Percentiles rank a stretch among this genome's conserved stretches.
Evolutionary conservation across 2,329 filamentous ascomycete species (phyloP).

Genomic region (Colletotrichum higginsianum): DNA sequence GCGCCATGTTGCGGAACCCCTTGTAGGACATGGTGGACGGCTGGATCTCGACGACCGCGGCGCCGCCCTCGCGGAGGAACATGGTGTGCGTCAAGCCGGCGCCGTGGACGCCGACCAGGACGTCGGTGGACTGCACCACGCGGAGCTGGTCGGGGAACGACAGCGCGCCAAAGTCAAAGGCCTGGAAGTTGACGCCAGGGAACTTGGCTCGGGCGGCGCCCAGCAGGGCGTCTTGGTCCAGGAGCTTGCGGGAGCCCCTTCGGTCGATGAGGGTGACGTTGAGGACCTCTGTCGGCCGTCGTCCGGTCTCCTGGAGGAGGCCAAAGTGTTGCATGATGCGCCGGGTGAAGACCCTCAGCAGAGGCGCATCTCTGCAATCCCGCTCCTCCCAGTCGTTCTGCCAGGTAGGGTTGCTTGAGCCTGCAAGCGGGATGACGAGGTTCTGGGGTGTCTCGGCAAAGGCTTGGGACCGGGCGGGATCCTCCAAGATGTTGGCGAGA

Average conservation of each 20-base stretch:
- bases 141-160: constrained; percentile 55
- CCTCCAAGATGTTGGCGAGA: constrained; percentile 45
- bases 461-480: constrained; percentile 14
- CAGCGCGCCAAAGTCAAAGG: constrained; percentile 54
- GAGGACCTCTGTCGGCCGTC: constrained; percentile 25
- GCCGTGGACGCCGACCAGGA: constrained; percentile 61
- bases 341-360: not conserved
- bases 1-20: constrained; percentile 60
- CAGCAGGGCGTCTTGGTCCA: constrained; percentile 48
- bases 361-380: constrained; percentile 45
- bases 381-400: constrained; percentile 55
- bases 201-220: constrained; percentile 45
- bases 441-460: constrained; percentile 45
- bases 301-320: not conserved
- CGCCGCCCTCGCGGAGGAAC: constrained; percentile 53
- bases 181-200: constrained; percentile 50
- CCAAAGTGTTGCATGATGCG: not conserved
- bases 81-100: constrained; percentile 59
- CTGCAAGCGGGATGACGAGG: constrained; percentile 57
- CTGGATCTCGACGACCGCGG: constrained; percentile 59
- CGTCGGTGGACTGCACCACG: constrained; percentile 54
- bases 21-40: constrained; percentile 53
- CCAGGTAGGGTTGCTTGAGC: constrained; percentile 59
- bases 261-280: constrained; percentile 56
- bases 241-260: constrained; percentile 49